Base-by-base conservation (phyloP, 2,329 filamentous ascomycete genomes). In the Fusarium stilboides region DNA sequence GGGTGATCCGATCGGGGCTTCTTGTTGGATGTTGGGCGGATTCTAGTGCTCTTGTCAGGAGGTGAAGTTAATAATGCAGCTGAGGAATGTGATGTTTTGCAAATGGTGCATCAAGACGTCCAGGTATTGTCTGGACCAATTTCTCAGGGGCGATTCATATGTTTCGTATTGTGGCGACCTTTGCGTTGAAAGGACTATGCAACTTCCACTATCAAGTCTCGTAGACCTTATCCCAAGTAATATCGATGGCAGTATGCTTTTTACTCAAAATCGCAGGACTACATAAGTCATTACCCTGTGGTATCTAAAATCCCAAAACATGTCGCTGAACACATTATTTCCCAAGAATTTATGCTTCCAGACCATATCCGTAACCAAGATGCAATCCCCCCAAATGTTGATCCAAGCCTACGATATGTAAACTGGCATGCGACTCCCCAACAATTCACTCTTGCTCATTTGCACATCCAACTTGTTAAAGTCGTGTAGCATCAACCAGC, bases 401-500 rank as follows among this genome's bases (percentile, higher is more conserved):
- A 5, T 20, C 10, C 26, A n/a, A 36, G 13, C 39, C 42, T 51
- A 79, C 39, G 82, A 78, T 68, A 88, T 85, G 62, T 86, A 88
- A 12, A 88, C 85, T 0, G 86, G 86, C 79, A 88, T 80, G 6
- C 87, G 81, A 66, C 83, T 88, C 3, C 85, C 86, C 34, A 84
- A 70, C 6, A 88, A 76, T 75, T 88, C 85, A 62, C 84, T 85
- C 75, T 87, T 86, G 44, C 83, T 77, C 4, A 85, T 74, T 74
- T 87, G 85, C 12, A 84, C 78, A 57, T 88, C 87, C 61, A 82
- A 79, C 71, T 84, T 85, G 73, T 87, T 79, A 53, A 88, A 88
- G 68, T 88, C 85, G 69, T 89, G 86, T 63, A 88, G 75, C 76
- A 85, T 80, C 53, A 88, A 75, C 87, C 86, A 88, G 72, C 86